A percentile compares a stretch with the other conserved stretches of the same genome.
Evolutionary conservation across 2,329 filamentous ascomycete species (phyloP).

Genomic region (Pyrenochaeta sp.): DNA sequence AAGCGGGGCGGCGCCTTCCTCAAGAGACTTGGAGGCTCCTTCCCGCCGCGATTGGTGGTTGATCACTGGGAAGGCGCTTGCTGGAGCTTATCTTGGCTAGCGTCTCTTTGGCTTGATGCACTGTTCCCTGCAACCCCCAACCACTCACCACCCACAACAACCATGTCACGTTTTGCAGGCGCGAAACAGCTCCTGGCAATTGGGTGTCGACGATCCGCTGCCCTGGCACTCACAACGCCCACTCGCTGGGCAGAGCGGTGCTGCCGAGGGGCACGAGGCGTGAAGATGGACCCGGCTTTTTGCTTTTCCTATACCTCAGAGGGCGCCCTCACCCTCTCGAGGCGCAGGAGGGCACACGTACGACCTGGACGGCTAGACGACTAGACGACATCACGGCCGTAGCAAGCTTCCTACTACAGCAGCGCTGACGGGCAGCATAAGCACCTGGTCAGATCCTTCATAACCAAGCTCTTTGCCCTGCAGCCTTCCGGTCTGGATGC

Average conservation of each 20-base stretch:
- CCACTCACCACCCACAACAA: slow-evolving; percentile 36
- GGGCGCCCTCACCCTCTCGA: slow-evolving; percentile 12
- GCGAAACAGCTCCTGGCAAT: slow-evolving; percentile 40
- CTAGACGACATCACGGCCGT: slow-evolving; percentile 20
- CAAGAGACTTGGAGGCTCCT: slow-evolving; percentile 16
- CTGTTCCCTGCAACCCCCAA: slow-evolving; percentile 24
- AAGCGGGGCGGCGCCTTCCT: slow-evolving; percentile 32
- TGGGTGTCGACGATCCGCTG: slow-evolving; percentile 26
- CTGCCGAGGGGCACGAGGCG: slow-evolving; percentile 29
- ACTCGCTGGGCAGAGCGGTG: slow-evolving; percentile 24
- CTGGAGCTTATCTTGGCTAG: slow-evolving; percentile 30
- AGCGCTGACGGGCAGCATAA: slow-evolving; percentile 34
- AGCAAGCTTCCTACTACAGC: slow-evolving; percentile 4
- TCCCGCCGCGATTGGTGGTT: slow-evolving; percentile 27
- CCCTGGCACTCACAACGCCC: slow-evolving; percentile 27
- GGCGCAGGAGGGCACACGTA: slow-evolving; percentile 25
- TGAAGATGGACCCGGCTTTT: slow-evolving; percentile 21
- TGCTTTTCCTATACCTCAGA: slow-evolving; percentile 16
- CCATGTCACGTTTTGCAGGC: slow-evolving; percentile 39
- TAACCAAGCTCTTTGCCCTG: slow-evolving; percentile 35
- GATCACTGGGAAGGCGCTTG: slow-evolving; percentile 24
- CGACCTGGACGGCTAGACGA: slow-evolving; percentile 24
- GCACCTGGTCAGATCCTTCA: slow-evolving; percentile 35
- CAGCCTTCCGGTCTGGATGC: slow-evolving; percentile 43
- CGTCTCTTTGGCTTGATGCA: slow-evolving; percentile 26